phyloP scores from a whole-genome alignment of 2,329 filamentous ascomycete species.

The Grosmannia penicillata region DNA sequence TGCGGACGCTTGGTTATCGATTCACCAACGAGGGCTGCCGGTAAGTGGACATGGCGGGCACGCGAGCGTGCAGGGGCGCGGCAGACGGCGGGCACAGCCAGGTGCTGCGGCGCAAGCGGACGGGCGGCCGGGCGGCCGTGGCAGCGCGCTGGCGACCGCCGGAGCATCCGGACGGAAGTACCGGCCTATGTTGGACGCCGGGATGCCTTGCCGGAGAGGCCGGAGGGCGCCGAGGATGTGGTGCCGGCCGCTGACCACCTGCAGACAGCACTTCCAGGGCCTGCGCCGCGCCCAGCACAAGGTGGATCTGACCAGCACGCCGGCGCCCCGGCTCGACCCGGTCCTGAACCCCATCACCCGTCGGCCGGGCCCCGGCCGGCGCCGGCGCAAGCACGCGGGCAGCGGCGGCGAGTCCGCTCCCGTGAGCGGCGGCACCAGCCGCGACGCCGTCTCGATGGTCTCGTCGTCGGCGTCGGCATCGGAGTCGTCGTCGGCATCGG shows the following conservation, averaged over 20 bases:
- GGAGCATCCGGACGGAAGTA: neutral
- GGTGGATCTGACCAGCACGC: constrained; percentile 22
- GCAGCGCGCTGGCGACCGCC: neutral
- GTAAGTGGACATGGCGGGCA: no score
- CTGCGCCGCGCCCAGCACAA: constrained; percentile 41
- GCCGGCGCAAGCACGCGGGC: constrained; percentile 32
- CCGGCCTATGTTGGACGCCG: constrained; percentile 7
- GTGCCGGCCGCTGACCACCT: neutral
- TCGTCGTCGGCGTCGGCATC: neutral
- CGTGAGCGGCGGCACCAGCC: neutral
- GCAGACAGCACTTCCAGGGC: constrained; percentile 46
- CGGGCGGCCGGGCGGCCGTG: neutral
- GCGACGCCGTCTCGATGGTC: neutral
- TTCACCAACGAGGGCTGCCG: constrained; percentile 51
- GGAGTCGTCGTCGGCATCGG: neutral
- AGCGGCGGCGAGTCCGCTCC: constrained; percentile 2
- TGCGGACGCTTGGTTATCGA: constrained; percentile 43
- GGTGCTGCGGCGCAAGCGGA: neutral
- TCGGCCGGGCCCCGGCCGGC: constrained; percentile 41
- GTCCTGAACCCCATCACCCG: constrained; percentile 44
- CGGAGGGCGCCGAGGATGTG: neutral
- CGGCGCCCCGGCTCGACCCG: constrained; percentile 31
- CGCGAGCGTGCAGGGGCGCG: no score
- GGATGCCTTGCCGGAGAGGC: no score
- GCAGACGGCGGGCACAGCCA: no score